These are phyloP conservation scores for Trichosporon sp. DNA, from an alignment of 1,284 basidiomycete species.

Conservation along the genomic window DNA sequence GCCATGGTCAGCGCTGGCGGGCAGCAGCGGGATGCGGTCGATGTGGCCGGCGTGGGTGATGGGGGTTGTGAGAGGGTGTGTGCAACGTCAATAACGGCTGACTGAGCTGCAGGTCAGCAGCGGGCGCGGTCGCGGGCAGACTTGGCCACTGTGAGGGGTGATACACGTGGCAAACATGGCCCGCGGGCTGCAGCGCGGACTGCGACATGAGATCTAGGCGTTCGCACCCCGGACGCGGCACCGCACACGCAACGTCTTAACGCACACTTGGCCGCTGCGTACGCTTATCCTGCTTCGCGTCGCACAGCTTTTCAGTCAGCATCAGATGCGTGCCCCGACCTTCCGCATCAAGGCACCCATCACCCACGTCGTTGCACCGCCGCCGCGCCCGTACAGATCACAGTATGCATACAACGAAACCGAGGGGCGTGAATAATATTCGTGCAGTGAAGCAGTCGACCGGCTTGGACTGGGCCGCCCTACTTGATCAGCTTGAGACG, in stretches of 20 bases:
- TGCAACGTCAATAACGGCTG: not conserved
- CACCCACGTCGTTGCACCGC: not conserved
- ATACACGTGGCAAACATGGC: not conserved
- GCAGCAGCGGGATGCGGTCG: not conserved
- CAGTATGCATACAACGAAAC: not conserved
- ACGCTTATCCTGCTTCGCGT: not conserved
- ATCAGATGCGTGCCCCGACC: not conserved
- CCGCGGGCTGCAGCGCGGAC: not conserved
- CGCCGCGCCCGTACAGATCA: not conserved
- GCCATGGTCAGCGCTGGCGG: not conserved
- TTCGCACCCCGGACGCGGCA: not conserved
- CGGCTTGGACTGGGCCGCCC: not conserved
- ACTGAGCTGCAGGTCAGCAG: not conserved
- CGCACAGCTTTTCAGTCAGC: not conserved
- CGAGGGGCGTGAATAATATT: not conserved
- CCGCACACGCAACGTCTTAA: not conserved
- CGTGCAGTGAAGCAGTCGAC: not conserved
- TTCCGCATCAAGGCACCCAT: not conserved
- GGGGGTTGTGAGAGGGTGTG: not conserved
- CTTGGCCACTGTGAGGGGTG: not conserved
- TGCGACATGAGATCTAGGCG: not conserved
- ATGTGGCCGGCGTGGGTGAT: not conserved
- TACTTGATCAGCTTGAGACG: slow-evolving; percentile 47
- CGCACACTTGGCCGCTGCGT: too few species aligned
- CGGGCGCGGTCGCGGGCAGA: not conserved